Evolutionary conservation across 2,329 filamentous ascomycete genomes (phyloP).

Genomic region (Colletotrichum sublineola): DNA sequence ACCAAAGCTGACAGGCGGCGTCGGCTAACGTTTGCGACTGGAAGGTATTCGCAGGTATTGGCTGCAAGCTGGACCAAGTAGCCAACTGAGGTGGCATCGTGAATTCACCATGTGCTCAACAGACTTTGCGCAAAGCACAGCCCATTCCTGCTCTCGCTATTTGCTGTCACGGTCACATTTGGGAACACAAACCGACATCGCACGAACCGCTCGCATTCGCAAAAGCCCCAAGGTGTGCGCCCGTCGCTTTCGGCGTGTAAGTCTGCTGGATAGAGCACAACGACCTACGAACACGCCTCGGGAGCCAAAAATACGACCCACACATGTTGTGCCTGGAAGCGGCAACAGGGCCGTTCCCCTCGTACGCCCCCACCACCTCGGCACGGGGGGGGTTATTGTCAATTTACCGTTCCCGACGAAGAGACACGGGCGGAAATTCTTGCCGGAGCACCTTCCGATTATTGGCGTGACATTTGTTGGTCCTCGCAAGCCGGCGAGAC

Average conservation of each 20-base stretch:
- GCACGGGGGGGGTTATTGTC: background rate
- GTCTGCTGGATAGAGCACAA: too few species aligned
- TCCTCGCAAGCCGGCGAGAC: slow-evolving; percentile 12
- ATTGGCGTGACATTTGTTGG: slow-evolving; percentile 10
- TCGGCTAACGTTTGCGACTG: background rate
- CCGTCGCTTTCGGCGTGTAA: background rate
- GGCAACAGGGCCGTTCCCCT: background rate
- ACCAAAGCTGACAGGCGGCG: too few species aligned
- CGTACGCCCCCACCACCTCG: slow-evolving; percentile 22
- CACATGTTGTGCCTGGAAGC: slow-evolving; percentile 4
- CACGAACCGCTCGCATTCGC: background rate
- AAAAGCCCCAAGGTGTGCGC: background rate
- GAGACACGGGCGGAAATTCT: background rate
- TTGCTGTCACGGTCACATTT: background rate
- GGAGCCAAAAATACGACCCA: background rate
- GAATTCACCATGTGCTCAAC: background rate
- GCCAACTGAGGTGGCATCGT: background rate
- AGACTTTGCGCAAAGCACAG: background rate
- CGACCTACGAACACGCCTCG: background rate
- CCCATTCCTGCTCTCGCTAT: background rate
- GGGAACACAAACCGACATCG: background rate
- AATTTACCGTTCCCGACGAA: slow-evolving; percentile 10
- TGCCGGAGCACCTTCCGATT: background rate
- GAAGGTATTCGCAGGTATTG: background rate
- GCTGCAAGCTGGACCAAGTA: background rate